These are phyloP conservation scores for Saccharata proteae DNA, from an alignment of 2,329 filamentous ascomycete genomes.

Conservation along the genomic window DNA sequence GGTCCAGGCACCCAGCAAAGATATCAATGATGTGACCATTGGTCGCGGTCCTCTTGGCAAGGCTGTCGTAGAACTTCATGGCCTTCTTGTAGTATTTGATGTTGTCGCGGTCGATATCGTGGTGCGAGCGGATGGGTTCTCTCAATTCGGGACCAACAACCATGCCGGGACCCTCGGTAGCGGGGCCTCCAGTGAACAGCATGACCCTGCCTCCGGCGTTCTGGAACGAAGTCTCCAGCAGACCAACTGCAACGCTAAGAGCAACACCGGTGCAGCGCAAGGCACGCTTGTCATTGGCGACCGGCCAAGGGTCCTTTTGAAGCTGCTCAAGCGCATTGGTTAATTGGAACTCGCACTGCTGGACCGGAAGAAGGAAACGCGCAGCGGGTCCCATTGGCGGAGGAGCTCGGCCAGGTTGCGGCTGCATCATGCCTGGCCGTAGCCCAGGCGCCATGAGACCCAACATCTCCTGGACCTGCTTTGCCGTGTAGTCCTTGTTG, in stretches of 20 bases:
- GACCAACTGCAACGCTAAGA: constrained; percentile 83
- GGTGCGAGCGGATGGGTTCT: constrained; percentile 93
- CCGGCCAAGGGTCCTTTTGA: constrained; percentile 95
- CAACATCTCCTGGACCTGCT: constrained; percentile 99
- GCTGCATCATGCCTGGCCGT: constrained; percentile 57
- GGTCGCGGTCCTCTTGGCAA: constrained; percentile 88
- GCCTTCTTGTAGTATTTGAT: constrained; percentile 99
- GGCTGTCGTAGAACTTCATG: constrained; percentile 90
- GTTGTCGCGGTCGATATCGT: constrained; percentile 97
- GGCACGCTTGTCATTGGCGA: constrained; percentile 81
- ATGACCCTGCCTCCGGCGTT: constrained; percentile 93
- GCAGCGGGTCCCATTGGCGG: constrained; percentile 70
- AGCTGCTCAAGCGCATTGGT: constrained; percentile 92
- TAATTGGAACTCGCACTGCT: constrained; percentile 93
- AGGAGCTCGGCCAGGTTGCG: constrained; percentile 61
- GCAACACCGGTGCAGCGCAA: constrained; percentile 91
- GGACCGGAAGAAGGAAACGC: constrained; percentile 84
- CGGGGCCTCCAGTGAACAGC: constrained; percentile 90
- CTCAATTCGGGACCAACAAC: constrained; percentile 92
- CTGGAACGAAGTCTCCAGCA: constrained; percentile 90
- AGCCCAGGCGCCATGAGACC: constrained; percentile 62
- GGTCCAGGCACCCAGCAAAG: constrained; percentile 92
- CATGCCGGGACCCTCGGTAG: constrained; percentile 92
- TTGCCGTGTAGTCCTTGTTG: constrained; percentile 94
- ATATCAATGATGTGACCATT: constrained; percentile 97